Base-by-base conservation (phyloP, 2,329 filamentous ascomycete genomes). In the Phaeosphaeriaceae sp. region DNA sequence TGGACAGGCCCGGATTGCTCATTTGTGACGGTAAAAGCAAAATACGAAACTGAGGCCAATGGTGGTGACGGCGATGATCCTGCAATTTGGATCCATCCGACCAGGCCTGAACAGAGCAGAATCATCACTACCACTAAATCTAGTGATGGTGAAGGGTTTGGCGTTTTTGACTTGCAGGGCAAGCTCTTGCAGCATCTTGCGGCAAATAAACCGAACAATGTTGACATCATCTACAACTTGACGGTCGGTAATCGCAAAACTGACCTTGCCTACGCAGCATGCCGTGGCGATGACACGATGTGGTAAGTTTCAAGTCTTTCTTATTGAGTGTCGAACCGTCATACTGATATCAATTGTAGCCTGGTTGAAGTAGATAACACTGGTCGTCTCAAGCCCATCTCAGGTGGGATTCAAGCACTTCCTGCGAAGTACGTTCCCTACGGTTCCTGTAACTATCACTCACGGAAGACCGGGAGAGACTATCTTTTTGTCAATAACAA, bases 401-500 rank as follows among this genome's bases (percentile, higher is more conserved):
- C 74, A 1, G 80, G 80, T 1, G 79, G 79, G 12, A 63, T 61
- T 6, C 80, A 83, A n/a, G 69, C 76, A 0, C 76, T 77, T 0
- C 73, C 76, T 2, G 63, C 74, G 0, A 74, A 75, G 50, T 82
- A 78, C 54, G 68, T 72, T 1, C 77, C 81, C 34, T 82, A 83
- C 58, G 81, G 80, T 13, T 83, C 80, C 6, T 83, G 67, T 53
- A 75, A 74, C 20, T 83, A 82, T 63, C 76, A 66, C 12, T 83
- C 81, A 1, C 71, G 62, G 5, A 76, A 64, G 26, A 77, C 75
- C 0, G 74, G 73, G 18, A 81, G 78, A 55, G 77, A 81, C 32
- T 82, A 81, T 47, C 75, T 83, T 17, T 83, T 83, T 42, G 79
- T 82, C 51, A 83, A 83, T 55, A 76, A 78, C 42, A 83, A 83